phyloP scores from a whole-genome alignment of 2,329 filamentous ascomycete genomes.

The Colletotrichum trifolii region DNA sequence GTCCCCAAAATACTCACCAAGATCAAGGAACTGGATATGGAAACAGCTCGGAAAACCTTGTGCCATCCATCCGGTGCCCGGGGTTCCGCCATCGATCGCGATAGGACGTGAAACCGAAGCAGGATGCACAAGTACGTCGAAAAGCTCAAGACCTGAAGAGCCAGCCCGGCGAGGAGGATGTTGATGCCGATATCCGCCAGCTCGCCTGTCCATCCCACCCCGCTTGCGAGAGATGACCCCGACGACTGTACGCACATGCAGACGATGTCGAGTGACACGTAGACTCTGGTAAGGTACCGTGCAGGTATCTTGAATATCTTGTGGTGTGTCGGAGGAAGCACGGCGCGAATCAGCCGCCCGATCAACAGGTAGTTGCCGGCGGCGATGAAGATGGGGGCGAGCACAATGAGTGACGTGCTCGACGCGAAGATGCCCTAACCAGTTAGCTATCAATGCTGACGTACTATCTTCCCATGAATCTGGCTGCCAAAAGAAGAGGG shows the following conservation, averaged over 20 bases:
- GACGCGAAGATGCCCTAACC: slow-evolving; percentile 50
- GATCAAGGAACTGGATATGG: slow-evolving; percentile 56
- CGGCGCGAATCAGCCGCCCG: slow-evolving; percentile 55
- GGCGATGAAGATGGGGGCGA: slow-evolving; percentile 60
- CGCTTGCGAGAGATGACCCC: slow-evolving; percentile 56
- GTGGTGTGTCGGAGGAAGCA: slow-evolving; percentile 47
- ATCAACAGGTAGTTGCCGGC: slow-evolving; percentile 64
- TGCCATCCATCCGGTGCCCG: slow-evolving; percentile 49
- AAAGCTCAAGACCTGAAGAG: slow-evolving; percentile 54
- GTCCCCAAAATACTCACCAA: slow-evolving; percentile 45
- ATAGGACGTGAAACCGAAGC: slow-evolving; percentile 49
- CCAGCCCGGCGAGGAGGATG: slow-evolving; percentile 55
- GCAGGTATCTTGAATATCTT: slow-evolving; percentile 50
- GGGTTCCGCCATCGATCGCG: slow-evolving; percentile 37
- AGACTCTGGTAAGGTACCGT: slow-evolving; percentile 55
- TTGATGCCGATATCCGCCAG: slow-evolving; percentile 51
- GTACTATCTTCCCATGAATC: not conserved
- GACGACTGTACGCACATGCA: slow-evolving; percentile 57
- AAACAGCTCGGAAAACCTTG: slow-evolving; percentile 54
- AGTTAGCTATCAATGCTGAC: not conserved
- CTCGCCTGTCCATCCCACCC: slow-evolving; percentile 54
- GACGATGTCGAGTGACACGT: slow-evolving; percentile 58
- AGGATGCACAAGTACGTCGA: slow-evolving; percentile 53
- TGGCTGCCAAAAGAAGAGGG: not conserved
- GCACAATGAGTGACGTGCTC: slow-evolving; percentile 54